Conservation (phyloP, 2,329 filamentous ascomycete genomes). For the Falciphora oryzae region DNA sequence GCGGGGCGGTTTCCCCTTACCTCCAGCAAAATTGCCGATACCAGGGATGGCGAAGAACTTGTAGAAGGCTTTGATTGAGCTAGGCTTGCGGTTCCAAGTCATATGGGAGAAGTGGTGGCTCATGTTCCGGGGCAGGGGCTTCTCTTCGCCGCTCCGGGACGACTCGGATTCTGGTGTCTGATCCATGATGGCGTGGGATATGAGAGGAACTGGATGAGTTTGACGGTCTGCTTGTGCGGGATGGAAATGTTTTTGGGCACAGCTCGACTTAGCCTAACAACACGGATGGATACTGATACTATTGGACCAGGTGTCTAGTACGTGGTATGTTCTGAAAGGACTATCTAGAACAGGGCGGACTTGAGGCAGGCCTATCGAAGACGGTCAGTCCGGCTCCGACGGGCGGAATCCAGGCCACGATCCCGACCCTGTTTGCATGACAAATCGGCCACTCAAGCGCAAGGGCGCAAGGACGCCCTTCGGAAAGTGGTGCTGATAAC, state of each 20-base stretch:
- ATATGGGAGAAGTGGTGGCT: conserved; percentile 71
- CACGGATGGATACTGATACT: neutral
- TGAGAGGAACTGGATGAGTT: too few species aligned
- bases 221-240: neutral
- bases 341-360: neutral
- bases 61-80: conserved; percentile 74
- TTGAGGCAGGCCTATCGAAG: neutral
- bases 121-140: conserved; percentile 60
- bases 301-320: neutral
- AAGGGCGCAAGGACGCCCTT: neutral
- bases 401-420: neutral
- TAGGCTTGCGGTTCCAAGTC: conserved; percentile 59
- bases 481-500: neutral
- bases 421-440: neutral
- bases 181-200: neutral
- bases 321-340: neutral
- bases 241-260: neutral
- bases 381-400: neutral
- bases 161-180: conserved; percentile 3
- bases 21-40: conserved; percentile 57
- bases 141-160: conserved; percentile 16
- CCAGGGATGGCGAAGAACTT: conserved; percentile 68
- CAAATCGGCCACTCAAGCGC: neutral
- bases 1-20: conserved; percentile 32
- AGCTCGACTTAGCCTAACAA: conserved; percentile 3